Evolutionary conservation across 192 early-diverging fungal species (phyloP).

Genomic region (Rhizoclosmatium globosum): DNA sequence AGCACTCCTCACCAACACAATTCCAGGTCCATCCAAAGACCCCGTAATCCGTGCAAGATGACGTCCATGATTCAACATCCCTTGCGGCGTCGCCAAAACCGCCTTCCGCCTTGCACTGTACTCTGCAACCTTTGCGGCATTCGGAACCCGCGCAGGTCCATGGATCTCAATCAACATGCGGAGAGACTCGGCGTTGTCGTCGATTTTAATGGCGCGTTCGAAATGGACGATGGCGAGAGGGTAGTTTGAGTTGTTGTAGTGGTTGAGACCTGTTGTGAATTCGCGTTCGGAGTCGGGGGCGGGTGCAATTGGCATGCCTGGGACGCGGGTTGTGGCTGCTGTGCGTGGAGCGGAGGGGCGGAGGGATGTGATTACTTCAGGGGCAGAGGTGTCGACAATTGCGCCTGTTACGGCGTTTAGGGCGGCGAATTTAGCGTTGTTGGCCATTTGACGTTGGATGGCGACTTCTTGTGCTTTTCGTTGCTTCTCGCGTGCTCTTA

Average conservation of each 20-base stretch:
- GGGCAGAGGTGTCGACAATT: neutral
- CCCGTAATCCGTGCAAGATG: slow-evolving; percentile 21
- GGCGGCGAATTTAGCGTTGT: slow-evolving; percentile 18
- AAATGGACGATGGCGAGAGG: slow-evolving; percentile 5
- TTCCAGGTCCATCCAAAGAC: slow-evolving; percentile 21
- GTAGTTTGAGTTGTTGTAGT: slow-evolving; percentile 4
- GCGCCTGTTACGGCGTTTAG: neutral
- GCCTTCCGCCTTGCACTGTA: slow-evolving; percentile 21
- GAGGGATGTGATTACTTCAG: neutral
- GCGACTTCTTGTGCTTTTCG: slow-evolving; percentile 21
- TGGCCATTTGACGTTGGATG: slow-evolving; percentile 20
- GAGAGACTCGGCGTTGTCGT: slow-evolving; percentile 37
- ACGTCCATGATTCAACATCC: slow-evolving; percentile 36
- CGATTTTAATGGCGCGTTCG: slow-evolving; percentile 29
- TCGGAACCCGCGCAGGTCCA: slow-evolving; percentile 16
- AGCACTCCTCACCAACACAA: slow-evolving; percentile 36
- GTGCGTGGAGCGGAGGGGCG: neutral
- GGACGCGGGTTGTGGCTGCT: neutral
- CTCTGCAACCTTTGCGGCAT: slow-evolving; percentile 36
- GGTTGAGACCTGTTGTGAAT: slow-evolving; percentile 8
- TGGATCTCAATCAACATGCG: slow-evolving; percentile 26
- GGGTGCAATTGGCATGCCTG: slow-evolving; percentile 1
- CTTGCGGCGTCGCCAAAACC: slow-evolving; percentile 20
- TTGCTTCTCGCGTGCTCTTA: slow-evolving; percentile 12
- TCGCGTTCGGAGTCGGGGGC: slow-evolving; percentile 17